These are phyloP conservation scores for Bolboschoenus planiculmis DNA, from an alignment of 176 grass and related monocot genomes.

Conservation along the genomic window DNA sequence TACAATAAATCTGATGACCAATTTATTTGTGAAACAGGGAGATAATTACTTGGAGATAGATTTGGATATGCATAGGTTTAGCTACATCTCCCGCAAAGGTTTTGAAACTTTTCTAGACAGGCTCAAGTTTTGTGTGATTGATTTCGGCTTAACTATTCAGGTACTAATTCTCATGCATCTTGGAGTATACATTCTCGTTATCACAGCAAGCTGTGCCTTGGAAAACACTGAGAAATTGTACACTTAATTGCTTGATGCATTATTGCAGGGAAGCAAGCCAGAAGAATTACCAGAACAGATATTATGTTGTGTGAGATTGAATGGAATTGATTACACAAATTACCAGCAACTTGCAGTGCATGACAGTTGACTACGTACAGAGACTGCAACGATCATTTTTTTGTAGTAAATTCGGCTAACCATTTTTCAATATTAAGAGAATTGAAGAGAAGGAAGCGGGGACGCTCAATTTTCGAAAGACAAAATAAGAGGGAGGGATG, in stretches of 20 bases:
- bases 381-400: not conserved
- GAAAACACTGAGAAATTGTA: not conserved
- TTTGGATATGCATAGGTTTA: constrained; percentile 98
- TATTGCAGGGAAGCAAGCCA: constrained; percentile 70
- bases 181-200: not conserved
- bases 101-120: constrained; percentile 89
- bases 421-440: constrained; percentile 27
- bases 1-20: not conserved
- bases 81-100: constrained; percentile 97
- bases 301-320: constrained; percentile 89
- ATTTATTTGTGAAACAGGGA: constrained; percentile 51
- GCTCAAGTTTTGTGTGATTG: constrained; percentile 73
- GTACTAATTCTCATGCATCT: constrained; percentile 26
- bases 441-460: not conserved
- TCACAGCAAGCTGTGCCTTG: not conserved
- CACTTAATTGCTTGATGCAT: not conserved
- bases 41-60: constrained; percentile 93
- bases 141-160: constrained; percentile 98
- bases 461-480: not conserved
- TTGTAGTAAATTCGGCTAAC: constrained; percentile 26
- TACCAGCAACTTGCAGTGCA: constrained; percentile 59
- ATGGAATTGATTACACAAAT: constrained; percentile 70
- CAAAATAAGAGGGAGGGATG: not conserved
- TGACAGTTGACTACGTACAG: constrained; percentile 25
- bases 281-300: constrained; percentile 92